Evolutionary conservation across 2,329 filamentous ascomycete genomes (phyloP), one percentile per base, ranked within the genome.

Genomic region (Colletotrichum australisinense): DNA sequence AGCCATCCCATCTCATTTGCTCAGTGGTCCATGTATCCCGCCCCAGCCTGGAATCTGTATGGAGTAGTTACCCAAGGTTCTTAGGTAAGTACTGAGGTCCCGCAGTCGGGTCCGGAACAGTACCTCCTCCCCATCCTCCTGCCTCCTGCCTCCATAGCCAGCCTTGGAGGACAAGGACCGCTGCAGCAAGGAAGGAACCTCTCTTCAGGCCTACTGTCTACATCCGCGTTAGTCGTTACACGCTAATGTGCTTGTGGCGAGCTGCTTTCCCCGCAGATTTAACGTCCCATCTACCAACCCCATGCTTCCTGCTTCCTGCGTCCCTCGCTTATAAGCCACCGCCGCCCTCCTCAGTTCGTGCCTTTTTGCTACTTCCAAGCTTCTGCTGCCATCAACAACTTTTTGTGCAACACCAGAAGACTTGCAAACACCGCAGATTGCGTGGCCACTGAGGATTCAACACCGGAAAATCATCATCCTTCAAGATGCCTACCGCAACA

Each of bases 221-320:
- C 60, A 62, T 46, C 32, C 24, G 49, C 60, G 5, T 42, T 42
- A 42, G 38, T 42, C 38, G 71, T 71, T 73, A 71, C 71, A 73
- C 60, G 60, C 67, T 73, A 71, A 62, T 65, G 67, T 71, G 28
- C 60, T 63, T 70, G 71, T 73, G 67, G 56, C 67, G 60, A 71
- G 70, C 42, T 65, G 60, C 71, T 73, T 71, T 71, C 67, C 71
- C 71, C 71, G 56, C 71, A 73, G 67, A 71, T 66, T 71, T 35
- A 65, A 38, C 67, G 63, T 70, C 60, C 71, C 56, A 55, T 52
- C 42, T 64, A 56, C 65, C 65, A 42, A 30, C 14, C 38, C 56
- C 60, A 71, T 60, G 55, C 55, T 49, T 70, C 58, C 22, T 28
- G 52, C 24, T 68, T 62, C 60, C 60, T 32, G 64, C 32, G 9